Conservation (phyloP, 2,329 filamentous ascomycete species). For the Magnaporthiopsis poae region DNA sequence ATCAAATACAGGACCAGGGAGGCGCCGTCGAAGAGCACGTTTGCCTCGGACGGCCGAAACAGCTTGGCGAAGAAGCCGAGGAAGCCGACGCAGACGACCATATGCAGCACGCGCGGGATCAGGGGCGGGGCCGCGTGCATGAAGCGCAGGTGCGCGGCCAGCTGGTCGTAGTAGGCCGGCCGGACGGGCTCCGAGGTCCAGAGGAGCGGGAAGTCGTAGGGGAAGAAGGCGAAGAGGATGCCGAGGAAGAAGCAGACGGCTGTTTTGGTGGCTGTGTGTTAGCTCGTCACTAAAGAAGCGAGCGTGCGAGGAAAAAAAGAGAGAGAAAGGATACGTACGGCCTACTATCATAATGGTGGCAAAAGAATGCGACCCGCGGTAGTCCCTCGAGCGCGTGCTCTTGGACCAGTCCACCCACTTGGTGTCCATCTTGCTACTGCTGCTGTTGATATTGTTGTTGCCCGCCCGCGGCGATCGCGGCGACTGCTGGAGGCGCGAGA, state of each 20-base stretch:
- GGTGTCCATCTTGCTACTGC: slow-evolving; percentile 10
- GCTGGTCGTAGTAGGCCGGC: slow-evolving; percentile 65
- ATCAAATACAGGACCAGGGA: slow-evolving; percentile 75
- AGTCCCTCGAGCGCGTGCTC: slow-evolving; percentile 47
- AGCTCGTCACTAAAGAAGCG: not conserved
- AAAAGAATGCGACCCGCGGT: slow-evolving; percentile 61
- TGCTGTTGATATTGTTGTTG: not conserved
- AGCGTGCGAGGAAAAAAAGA: not conserved
- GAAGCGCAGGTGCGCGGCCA: slow-evolving; percentile 84
- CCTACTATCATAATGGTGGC: slow-evolving; percentile 95
- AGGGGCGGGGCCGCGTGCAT: slow-evolving; percentile 84
- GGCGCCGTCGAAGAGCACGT: slow-evolving; percentile 86
- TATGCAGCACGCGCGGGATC: slow-evolving; percentile 86
- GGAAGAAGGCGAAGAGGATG: slow-evolving; percentile 90
- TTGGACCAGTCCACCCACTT: slow-evolving; percentile 44
- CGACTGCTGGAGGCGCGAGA: not conserved
- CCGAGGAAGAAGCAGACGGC: slow-evolving; percentile 95
- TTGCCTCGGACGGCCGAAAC: slow-evolving; percentile 84
- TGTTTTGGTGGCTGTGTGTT: slow-evolving; percentile 24
- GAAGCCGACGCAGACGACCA: slow-evolving; percentile 79
- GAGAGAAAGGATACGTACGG: slow-evolving; percentile 49
- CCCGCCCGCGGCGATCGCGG: not conserved
- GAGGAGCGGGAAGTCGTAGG: slow-evolving; percentile 87
- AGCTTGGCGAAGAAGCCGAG: slow-evolving; percentile 87
- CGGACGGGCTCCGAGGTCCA: slow-evolving; percentile 61